Percentiles rank a stretch among this genome's conserved stretches.
Evolutionary conservation across 768 basidiomycete species (phyloP).

Genomic region (Lactarius deliciosus): DNA sequence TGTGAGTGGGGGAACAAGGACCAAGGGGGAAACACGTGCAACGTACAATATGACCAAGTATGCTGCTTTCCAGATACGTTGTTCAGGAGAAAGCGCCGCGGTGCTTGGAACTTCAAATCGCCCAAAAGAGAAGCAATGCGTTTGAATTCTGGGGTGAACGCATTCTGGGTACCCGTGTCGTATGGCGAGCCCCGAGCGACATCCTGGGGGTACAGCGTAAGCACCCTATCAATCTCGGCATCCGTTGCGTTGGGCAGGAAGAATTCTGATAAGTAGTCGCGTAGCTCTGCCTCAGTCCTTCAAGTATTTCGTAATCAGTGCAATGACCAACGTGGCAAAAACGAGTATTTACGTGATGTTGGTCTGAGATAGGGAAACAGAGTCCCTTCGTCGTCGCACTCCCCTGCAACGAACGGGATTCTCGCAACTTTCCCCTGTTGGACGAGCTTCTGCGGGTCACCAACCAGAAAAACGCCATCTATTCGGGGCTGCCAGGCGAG

Average conservation of each 20-base stretch:
- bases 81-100: constrained; percentile 40
- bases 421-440: constrained; percentile 39
- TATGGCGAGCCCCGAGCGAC: constrained; percentile 34
- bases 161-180: constrained; percentile 31
- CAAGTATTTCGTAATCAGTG: neutral
- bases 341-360: constrained; percentile 33
- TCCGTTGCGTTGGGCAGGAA: constrained; percentile 12
- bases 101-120: constrained; percentile 39
- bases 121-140: constrained; percentile 42
- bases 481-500: constrained; percentile 41
- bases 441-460: constrained; percentile 36
- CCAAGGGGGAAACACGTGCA: neutral
- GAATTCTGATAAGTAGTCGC: constrained; percentile 17
- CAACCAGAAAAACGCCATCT: constrained; percentile 42
- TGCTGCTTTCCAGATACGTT: constrained; percentile 36
- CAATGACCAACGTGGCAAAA: neutral
- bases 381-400: constrained; percentile 35
- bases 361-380: constrained; percentile 26
- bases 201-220: constrained; percentile 24
- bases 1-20: neutral
- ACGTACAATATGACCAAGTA: constrained; percentile 40
- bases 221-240: constrained; percentile 19
- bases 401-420: constrained; percentile 33
- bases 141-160: constrained; percentile 42
- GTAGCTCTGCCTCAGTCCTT: constrained; percentile 27